Conservation (phyloP, 495 filamentous ascomycete species). For the Durotheca rogersii region DNA sequence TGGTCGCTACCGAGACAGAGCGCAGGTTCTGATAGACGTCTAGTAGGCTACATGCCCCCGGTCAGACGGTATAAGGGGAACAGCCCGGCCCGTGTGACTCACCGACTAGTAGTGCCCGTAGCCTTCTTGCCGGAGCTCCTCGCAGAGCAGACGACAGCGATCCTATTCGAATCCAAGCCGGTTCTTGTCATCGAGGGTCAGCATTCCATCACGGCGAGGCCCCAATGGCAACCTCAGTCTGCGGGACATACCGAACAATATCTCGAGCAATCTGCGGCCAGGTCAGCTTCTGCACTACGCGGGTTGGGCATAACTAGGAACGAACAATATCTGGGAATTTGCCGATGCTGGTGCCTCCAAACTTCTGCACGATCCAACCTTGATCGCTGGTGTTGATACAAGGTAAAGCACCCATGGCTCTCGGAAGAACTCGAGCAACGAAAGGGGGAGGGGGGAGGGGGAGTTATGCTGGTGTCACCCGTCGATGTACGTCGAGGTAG, state of each 20-base stretch:
- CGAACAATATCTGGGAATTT: conserved; percentile 44
- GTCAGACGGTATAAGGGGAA: too few relatives aligned
- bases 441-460: background rate
- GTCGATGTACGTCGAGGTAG: background rate
- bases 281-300: too few relatives aligned
- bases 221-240: conserved; percentile 12
- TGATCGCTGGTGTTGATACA: conserved; percentile 38
- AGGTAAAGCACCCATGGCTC: conserved; percentile 24
- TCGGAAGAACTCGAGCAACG: background rate
- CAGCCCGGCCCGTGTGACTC: too few relatives aligned
- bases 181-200: conserved; percentile 51
- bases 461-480: background rate
- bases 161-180: conserved; percentile 63
- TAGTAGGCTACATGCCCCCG: conserved; percentile 48
- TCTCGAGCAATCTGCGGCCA: conserved; percentile 63
- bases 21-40: conserved; percentile 65
- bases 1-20: conserved; percentile 66
- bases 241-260: conserved; percentile 66
- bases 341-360: conserved; percentile 68
- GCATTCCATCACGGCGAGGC: conserved; percentile 1
- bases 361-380: conserved; percentile 82
- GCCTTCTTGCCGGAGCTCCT: conserved; percentile 85
- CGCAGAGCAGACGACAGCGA: conserved; percentile 92
- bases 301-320: too few relatives aligned
- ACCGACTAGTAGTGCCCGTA: conserved; percentile 94